These are phyloP conservation scores for Solanum pimpinellifolium DNA, from an alignment of 257 asterid genomes.

Conservation along the genomic window DNA sequence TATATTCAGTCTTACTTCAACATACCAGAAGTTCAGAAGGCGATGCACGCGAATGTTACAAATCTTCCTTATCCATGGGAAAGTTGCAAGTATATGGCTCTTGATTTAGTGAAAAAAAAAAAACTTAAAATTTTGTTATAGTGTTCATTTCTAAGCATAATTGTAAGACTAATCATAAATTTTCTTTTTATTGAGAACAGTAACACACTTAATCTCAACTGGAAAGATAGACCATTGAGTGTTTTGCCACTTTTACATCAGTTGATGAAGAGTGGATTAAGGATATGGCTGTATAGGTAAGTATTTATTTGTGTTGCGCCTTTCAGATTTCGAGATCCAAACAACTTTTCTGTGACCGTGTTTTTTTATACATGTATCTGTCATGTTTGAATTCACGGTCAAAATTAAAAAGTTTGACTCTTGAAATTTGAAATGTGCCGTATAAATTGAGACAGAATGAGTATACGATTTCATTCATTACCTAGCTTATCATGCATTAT, in stretches of 20 bases:
- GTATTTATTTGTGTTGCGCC: background rate
- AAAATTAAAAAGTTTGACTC: background rate
- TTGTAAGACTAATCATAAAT: background rate
- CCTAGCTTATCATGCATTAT: background rate
- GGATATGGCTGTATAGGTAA: slow-evolving; percentile 18
- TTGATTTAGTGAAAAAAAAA: background rate
- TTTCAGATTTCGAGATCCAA: background rate
- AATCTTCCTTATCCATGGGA: slow-evolving; percentile 13
- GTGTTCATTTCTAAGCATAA: background rate
- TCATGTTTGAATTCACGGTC: background rate
- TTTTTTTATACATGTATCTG: background rate
- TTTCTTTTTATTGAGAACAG: background rate
- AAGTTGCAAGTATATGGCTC: background rate
- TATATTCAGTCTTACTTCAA: slow-evolving; percentile 9
- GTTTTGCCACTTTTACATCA: slow-evolving; percentile 12
- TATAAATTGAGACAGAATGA: background rate
- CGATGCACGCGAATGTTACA: slow-evolving; percentile 6
- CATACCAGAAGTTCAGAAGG: slow-evolving; percentile 10
- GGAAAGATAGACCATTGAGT: slow-evolving; percentile 6
- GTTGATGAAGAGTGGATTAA: slow-evolving; percentile 15
- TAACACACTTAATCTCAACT: background rate
- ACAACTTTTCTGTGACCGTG: background rate
- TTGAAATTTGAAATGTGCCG: background rate
- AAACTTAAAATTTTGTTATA: background rate
- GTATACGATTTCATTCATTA: background rate